These are phyloP conservation scores for Ailanthus altissimus DNA, from an alignment of 345 rosid species.

Conservation along the genomic window DNA sequence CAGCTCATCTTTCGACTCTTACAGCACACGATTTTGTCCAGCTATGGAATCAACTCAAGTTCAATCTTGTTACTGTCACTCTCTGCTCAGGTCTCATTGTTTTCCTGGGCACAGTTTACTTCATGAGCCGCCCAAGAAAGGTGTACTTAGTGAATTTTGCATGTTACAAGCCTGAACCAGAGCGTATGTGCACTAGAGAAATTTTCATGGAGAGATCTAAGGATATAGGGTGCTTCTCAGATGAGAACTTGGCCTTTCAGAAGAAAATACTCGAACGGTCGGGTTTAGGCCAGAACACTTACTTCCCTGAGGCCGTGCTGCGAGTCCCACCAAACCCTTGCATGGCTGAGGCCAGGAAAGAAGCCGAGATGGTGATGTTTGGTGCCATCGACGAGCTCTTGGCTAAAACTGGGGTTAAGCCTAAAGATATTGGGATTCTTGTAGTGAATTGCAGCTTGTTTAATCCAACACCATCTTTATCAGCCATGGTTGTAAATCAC, in stretches of 20 bases:
- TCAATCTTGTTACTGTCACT: conserved; percentile 51
- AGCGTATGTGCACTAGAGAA: conserved; percentile 45
- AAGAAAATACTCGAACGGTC: conserved; percentile 82
- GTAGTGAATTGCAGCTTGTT: conserved; percentile 71
- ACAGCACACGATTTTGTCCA: conserved; percentile 37
- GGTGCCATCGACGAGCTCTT: conserved; percentile 62
- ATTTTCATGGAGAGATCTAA: conserved; percentile 47
- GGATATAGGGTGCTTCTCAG: conserved; percentile 44
- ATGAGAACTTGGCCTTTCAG: conserved; percentile 70
- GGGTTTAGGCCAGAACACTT: conserved; percentile 75
- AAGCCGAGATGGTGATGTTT: conserved; percentile 67
- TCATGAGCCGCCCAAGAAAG: conserved; percentile 64
- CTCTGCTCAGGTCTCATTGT: conserved; percentile 41
- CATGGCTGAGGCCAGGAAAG: conserved; percentile 66
- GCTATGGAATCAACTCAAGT: conserved; percentile 55
- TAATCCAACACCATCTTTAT: conserved; percentile 66
- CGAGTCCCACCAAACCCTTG: conserved; percentile 53
- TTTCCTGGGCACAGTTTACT: conserved; percentile 60
- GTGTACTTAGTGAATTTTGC: conserved; percentile 70
- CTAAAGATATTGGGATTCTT: conserved; percentile 62
- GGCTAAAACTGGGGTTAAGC: conserved; percentile 59
- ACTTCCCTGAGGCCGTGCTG: conserved; percentile 70
- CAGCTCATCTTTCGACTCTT: conserved; percentile 57
- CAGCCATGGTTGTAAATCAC: conserved; percentile 66
- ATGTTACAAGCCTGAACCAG: conserved; percentile 56